A percentile compares a stretch with the other conserved stretches of the same genome.
These are phyloP conservation scores for Prinsepia uniflora DNA, from an alignment of 306 rosid genomes.

Conservation along the genomic window DNA sequence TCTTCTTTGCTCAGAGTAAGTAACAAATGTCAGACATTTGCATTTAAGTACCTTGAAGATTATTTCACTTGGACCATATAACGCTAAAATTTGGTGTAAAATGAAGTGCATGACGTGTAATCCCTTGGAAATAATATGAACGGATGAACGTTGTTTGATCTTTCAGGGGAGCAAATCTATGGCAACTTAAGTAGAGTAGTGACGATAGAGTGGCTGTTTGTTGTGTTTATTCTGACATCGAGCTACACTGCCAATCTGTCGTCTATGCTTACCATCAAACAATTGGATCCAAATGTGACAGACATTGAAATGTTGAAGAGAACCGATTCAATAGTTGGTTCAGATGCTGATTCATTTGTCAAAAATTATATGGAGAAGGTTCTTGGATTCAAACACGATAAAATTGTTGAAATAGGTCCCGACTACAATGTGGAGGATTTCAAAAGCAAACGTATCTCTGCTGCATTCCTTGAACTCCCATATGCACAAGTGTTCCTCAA, in stretches of 20 bases:
- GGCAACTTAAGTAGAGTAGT: constrained; percentile 46
- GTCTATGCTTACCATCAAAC: constrained; percentile 47
- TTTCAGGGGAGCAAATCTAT: constrained; percentile 43
- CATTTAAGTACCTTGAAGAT: background rate
- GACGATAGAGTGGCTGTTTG: constrained; percentile 45
- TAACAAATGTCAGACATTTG: background rate
- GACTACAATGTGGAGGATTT: constrained; percentile 6
- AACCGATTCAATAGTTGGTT: constrained; percentile 42
- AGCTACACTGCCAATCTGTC: constrained; percentile 77
- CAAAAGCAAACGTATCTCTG: constrained; percentile 32
- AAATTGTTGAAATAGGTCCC: constrained; percentile 16
- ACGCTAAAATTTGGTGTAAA: too few relatives aligned
- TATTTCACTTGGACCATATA: too few relatives aligned
- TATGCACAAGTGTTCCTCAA: constrained; percentile 47
- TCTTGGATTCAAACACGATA: constrained; percentile 25
- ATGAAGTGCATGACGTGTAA: too few relatives aligned
- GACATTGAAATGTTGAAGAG: constrained; percentile 45
- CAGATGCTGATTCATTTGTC: constrained; percentile 46
- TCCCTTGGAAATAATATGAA: background rate
- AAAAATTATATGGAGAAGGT: constrained; percentile 36
- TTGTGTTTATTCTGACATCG: constrained; percentile 50
- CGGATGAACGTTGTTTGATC: background rate
- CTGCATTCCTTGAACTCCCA: constrained; percentile 73
- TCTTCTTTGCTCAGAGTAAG: constrained; percentile 74
- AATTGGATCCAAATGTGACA: constrained; percentile 21